These are phyloP conservation scores for Zea mays DNA, from an alignment of 176 grass and related monocot species.

Conservation along the genomic window DNA sequence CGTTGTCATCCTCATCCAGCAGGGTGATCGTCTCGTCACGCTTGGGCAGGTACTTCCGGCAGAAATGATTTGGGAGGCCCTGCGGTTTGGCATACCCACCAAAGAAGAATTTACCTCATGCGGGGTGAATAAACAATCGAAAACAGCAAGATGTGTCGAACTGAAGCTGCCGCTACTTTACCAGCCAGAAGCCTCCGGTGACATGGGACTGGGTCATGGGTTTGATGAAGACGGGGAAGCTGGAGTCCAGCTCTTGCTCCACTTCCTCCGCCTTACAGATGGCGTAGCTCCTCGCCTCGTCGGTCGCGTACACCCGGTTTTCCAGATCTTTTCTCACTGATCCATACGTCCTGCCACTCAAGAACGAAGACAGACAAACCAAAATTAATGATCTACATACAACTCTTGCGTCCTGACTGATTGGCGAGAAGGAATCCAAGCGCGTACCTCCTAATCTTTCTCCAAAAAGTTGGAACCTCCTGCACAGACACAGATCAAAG, in stretches of 20 bases:
- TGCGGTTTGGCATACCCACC: constrained; percentile 21
- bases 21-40: constrained; percentile 43
- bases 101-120: not conserved
- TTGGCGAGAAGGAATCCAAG: not conserved
- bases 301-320: not conserved
- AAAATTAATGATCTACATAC: not conserved
- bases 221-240: constrained; percentile 53
- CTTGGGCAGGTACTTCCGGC: constrained; percentile 63
- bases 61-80: constrained; percentile 60
- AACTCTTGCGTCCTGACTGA: not conserved
- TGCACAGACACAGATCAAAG: not conserved
- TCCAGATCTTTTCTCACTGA: too few relatives aligned
- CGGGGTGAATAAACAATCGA: not conserved
- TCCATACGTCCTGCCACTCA: too few relatives aligned
- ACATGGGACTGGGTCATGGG: constrained; percentile 73
- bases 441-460: constrained; percentile 37
- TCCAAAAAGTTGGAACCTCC: constrained; percentile 15
- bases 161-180: constrained; percentile 14
- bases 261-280: constrained; percentile 51
- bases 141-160: not conserved
- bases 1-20: constrained; percentile 47
- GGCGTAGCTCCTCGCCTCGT: constrained; percentile 57
- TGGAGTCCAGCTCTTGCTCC: constrained; percentile 43
- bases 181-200: constrained; percentile 85
- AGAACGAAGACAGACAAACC: too few relatives aligned